phyloP scores from a whole-genome alignment of 148 eudicot genomes.

The Fallopia convolvulus region DNA sequence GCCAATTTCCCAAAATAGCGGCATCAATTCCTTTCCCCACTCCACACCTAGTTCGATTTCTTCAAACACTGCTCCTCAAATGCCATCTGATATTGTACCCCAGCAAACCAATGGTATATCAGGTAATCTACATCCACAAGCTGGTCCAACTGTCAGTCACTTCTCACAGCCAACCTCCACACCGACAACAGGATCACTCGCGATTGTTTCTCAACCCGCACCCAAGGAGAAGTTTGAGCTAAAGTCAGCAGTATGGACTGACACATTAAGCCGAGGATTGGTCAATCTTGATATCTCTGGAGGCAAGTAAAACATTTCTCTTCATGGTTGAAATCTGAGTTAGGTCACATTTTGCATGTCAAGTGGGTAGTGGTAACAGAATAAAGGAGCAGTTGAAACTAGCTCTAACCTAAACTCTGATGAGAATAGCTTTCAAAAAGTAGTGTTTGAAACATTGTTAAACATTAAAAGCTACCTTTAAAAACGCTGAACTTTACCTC shows the following conservation, averaged over 20 bases:
- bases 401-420: no score
- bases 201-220: slow-evolving; percentile 52
- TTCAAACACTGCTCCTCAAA: slow-evolving; percentile 26
- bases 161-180: slow-evolving; percentile 31
- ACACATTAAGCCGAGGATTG: slow-evolving; percentile 82
- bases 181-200: slow-evolving; percentile 37
- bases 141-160: slow-evolving; percentile 17
- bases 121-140: slow-evolving; percentile 29
- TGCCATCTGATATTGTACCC: slow-evolving; percentile 16
- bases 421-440: no score
- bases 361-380: no score
- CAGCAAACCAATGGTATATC: slow-evolving; percentile 21
- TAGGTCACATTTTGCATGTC: no score
- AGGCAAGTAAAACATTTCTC: slow-evolving; percentile 34
- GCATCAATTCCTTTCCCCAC: slow-evolving; percentile 27
- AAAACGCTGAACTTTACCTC: no score
- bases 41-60: slow-evolving; percentile 14
- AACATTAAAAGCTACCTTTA: no score
- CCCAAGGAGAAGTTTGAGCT: slow-evolving; percentile 71
- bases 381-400: no score
- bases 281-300: slow-evolving; percentile 90
- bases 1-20: slow-evolving; percentile 24
- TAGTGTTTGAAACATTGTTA: no score
- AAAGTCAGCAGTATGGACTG: slow-evolving; percentile 91
- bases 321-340: neutral